Evolutionary conservation across 2,329 filamentous ascomycete species (phyloP), one percentile per base, ranked within the genome.

Genomic region (Arthrobotrys musiformis): DNA sequence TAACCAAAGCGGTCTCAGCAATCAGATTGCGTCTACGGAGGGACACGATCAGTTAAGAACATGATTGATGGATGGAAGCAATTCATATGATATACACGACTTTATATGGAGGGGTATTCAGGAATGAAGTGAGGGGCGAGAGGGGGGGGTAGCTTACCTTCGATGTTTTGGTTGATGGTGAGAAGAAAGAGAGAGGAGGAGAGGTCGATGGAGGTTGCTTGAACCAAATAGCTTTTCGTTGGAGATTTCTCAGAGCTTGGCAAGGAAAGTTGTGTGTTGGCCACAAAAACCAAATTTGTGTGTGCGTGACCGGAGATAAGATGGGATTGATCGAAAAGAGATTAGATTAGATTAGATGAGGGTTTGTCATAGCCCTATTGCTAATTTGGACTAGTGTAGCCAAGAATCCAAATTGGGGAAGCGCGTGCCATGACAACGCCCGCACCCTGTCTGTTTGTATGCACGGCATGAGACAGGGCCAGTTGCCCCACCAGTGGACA

Each of bases 1-100:
- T 46, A 75, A 75, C 56, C 72, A 56, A 76, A 76, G 72, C 72
- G 72, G 72, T 76, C 72, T 76, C 72, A 76, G 72, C 72, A 76
- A 76, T 76, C 24, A 64, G 22, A 76, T 76, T 76, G 72, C 72
- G 72, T 76, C 72, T 76, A 61, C 61, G 58, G 48, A 64, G 60
- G n/a, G 22, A n/a, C n/a, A 37, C 28, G 26, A 26, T 48, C n/a
- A 50, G 44, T 52, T 37, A 35, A 56, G 33, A 17, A 48, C 60
- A 64, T 26, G 42, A 50, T 64, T 40, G 58, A 58, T 24, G n/a
- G 26, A 15, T 44, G 17, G 7, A 52, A 15, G 33, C 15, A 4
- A 33, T 5, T 52, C 5, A 48, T 52, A 35, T 35, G 19, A 26
- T 42, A 37, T 52, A n/a, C n/a, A n/a, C n/a, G n/a, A n/a, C n/a